Percentiles rank a stretch among this genome's conserved stretches.
These are phyloP conservation scores for Ceratobasidium sp. DNA, from an alignment of 1,284 basidiomycete species.

Conservation along the genomic window DNA sequence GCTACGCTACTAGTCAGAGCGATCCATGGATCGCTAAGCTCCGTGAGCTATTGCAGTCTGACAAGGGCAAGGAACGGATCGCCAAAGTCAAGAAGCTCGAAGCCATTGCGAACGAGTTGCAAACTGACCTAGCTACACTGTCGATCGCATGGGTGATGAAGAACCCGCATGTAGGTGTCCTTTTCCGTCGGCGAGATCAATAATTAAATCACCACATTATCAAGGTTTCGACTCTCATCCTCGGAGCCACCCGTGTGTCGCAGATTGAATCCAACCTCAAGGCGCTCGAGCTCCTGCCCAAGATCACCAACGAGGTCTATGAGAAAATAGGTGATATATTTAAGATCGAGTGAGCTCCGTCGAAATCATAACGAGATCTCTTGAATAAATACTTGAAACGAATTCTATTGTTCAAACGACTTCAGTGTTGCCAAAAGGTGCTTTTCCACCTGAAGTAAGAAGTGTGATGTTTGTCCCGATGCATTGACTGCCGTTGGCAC, in stretches of 20 bases:
- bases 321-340: constrained; percentile 71
- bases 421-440: constrained; percentile 59
- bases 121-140: constrained; percentile 49
- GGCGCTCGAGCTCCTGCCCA: constrained; percentile 72
- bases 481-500: constrained; percentile 56
- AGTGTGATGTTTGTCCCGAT: constrained; percentile 55
- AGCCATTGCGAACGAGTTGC: constrained; percentile 15
- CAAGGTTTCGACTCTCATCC: constrained; percentile 68
- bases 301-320: constrained; percentile 68
- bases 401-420: constrained; percentile 19
- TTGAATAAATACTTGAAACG: background rate
- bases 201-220: background rate
- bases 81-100: constrained; percentile 27
- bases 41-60: constrained; percentile 12
- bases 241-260: constrained; percentile 64
- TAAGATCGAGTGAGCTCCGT: constrained; percentile 50
- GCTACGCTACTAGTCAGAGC: constrained; percentile 17
- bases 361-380: background rate
- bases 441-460: constrained; percentile 64
- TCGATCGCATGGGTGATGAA: constrained; percentile 79
- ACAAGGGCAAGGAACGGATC: constrained; percentile 26
- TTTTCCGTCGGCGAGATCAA: background rate
- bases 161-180: constrained; percentile 62
- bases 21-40: constrained; percentile 25
- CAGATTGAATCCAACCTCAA: constrained; percentile 73